Evolutionary conservation across 2,329 filamentous ascomycete genomes (phyloP).

Genomic region (Verticillium longisporum): DNA sequence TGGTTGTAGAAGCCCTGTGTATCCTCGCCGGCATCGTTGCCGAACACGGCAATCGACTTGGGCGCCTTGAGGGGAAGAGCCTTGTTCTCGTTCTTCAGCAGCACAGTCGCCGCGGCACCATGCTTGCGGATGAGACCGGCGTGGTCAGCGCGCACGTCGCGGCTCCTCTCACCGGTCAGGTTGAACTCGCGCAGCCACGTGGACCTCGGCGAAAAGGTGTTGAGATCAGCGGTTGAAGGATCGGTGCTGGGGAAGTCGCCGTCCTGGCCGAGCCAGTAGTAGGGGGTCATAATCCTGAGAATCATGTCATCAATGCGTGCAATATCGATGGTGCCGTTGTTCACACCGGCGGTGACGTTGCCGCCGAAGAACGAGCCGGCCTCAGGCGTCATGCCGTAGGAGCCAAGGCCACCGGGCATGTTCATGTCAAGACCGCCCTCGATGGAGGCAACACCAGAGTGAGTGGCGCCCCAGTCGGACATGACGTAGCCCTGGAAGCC

Average conservation of each 20-base stretch:
- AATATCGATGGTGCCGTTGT: slow-evolving; percentile 36
- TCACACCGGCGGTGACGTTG: slow-evolving; percentile 38
- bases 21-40: slow-evolving; percentile 70
- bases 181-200: slow-evolving; percentile 33
- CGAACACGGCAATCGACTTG: slow-evolving; percentile 51
- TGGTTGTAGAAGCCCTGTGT: slow-evolving; percentile 61
- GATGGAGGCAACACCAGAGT: slow-evolving; percentile 32
- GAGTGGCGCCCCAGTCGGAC: slow-evolving; percentile 35
- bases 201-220: slow-evolving; percentile 14
- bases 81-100: slow-evolving; percentile 64
- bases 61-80: slow-evolving; percentile 51
- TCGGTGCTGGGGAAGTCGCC: slow-evolving; percentile 34
- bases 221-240: slow-evolving; percentile 31
- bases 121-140: slow-evolving; percentile 50
- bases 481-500: slow-evolving; percentile 40
- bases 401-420: slow-evolving; percentile 36
- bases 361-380: slow-evolving; percentile 35
- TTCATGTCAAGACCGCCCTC: slow-evolving; percentile 42
- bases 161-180: slow-evolving; percentile 47
- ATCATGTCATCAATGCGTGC: slow-evolving; percentile 39
- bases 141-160: slow-evolving; percentile 45
- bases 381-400: slow-evolving; percentile 14
- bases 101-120: slow-evolving; percentile 50
- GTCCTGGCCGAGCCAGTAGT: slow-evolving; percentile 43
- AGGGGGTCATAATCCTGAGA: slow-evolving; percentile 47